Percentiles rank a stretch among this genome's conserved stretches.
Conservation (phyloP, 805 yeast species). For the Limtongia smithiae region DNA sequence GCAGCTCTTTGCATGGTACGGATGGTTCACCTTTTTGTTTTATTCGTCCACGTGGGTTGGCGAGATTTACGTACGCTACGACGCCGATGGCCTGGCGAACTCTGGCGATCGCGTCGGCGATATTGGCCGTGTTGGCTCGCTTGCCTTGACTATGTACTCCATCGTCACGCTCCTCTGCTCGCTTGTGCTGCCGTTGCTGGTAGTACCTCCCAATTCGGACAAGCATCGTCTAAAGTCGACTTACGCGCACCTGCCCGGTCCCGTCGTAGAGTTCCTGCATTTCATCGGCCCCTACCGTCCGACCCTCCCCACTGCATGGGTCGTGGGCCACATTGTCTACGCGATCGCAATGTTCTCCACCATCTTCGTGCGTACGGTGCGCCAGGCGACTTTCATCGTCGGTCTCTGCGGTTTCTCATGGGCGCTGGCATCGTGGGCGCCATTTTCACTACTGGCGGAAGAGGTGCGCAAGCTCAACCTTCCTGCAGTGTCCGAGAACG, state of each 20-base stretch:
- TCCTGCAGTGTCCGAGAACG: background rate
- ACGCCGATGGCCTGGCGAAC: conserved; percentile 18
- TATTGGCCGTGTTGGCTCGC: conserved; percentile 27
- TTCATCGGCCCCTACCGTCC: conserved; percentile 26
- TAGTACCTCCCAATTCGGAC: conserved; percentile 24
- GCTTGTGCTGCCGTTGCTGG: conserved; percentile 17
- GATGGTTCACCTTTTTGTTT: conserved; percentile 63
- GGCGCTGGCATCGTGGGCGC: conserved; percentile 29
- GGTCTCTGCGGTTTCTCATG: conserved; percentile 29
- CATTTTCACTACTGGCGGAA: conserved; percentile 26
- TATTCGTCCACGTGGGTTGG: conserved; percentile 66
- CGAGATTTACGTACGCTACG: conserved; percentile 46
- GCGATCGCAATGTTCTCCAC: conserved; percentile 27
- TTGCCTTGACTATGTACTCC: conserved; percentile 26
- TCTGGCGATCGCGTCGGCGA: conserved; percentile 27
- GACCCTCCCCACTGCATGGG: conserved; percentile 26
- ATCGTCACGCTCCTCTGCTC: conserved; percentile 24
- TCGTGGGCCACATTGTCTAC: conserved; percentile 18
- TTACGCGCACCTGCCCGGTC: conserved; percentile 14
- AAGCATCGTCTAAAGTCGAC: conserved; percentile 13
- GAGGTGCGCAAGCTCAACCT: conserved; percentile 20
- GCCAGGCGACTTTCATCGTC: conserved; percentile 22
- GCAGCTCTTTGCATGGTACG: conserved; percentile 66
- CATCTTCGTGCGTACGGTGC: conserved; percentile 22
- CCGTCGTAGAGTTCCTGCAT: conserved; percentile 12